Conservation (phyloP, 495 filamentous ascomycete species). For the Staphylotrichum tortipilum region DNA sequence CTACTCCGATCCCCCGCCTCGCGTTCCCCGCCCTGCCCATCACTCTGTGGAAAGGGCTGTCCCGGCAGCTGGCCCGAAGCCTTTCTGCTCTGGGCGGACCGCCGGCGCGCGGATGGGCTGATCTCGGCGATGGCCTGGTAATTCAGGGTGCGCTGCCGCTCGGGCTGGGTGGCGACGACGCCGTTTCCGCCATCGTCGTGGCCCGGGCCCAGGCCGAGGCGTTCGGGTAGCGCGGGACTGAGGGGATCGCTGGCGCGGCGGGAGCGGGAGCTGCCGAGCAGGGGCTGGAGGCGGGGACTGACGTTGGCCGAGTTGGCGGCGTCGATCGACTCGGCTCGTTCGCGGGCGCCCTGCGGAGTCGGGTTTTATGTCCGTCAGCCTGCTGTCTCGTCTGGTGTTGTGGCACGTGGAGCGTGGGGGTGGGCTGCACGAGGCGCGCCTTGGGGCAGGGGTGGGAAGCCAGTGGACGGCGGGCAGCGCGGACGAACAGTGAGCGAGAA, state of each 20-base stretch:
- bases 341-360: constrained; percentile 20
- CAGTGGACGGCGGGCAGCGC: neutral
- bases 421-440: neutral
- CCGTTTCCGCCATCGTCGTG: constrained; percentile 26
- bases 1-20: constrained; percentile 16
- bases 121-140: constrained; percentile 30
- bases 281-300: constrained; percentile 20
- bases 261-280: constrained; percentile 9
- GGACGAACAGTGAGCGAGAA: constrained; percentile 20
- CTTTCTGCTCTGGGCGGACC: constrained; percentile 9
- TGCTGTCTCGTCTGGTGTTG: neutral
- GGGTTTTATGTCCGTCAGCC: constrained; percentile 9
- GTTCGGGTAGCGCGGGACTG: constrained; percentile 1
- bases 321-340: constrained; percentile 25
- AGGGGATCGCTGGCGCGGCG: constrained; percentile 6
- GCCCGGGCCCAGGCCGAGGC: too few species aligned
- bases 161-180: constrained; percentile 25
- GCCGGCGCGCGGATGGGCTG: constrained; percentile 12
- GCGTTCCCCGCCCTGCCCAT: constrained; percentile 1
- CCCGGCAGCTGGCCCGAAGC: constrained; percentile 2
- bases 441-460: neutral
- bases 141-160: constrained; percentile 17
- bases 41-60: neutral
- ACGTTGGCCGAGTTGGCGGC: constrained; percentile 6
- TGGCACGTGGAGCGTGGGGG: constrained; percentile 2